These are phyloP conservation scores for Hypoxylon fragiforme DNA, from an alignment of 495 filamentous ascomycete species.

Conservation along the genomic window DNA sequence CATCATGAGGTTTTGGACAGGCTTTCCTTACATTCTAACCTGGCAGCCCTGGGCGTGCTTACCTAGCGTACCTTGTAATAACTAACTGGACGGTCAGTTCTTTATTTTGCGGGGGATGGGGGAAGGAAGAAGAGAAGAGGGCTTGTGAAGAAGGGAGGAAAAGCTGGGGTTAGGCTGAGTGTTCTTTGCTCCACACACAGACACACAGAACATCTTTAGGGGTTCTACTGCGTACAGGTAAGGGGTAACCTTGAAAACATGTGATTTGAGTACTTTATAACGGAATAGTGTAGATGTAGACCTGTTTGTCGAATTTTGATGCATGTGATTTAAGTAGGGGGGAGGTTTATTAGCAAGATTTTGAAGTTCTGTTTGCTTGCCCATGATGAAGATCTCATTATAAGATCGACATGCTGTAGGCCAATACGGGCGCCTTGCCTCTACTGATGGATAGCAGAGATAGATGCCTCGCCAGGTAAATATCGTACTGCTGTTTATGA, in stretches of 20 bases:
- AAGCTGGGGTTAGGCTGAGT: conserved; percentile 30
- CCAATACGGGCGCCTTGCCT: conserved; percentile 9
- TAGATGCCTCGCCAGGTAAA: conserved; percentile 20
- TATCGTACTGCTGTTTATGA: conserved; percentile 18
- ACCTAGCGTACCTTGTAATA: conserved; percentile 18
- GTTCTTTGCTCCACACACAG: conserved; percentile 19
- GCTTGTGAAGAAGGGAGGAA: conserved; percentile 1
- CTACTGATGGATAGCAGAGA: conserved; percentile 28
- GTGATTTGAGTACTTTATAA: too few species aligned
- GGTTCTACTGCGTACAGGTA: not conserved
- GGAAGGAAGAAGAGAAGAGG: too few species aligned
- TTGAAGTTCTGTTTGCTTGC: not conserved
- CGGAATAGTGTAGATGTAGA: too few species aligned
- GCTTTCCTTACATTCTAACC: too few species aligned
- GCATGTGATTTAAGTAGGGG: not conserved
- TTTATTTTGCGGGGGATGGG: conserved; percentile 30
- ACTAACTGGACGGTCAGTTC: conserved; percentile 1
- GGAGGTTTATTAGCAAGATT: not conserved
- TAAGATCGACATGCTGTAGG: too few species aligned
- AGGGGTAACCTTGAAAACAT: not conserved
- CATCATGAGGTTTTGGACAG: conserved; percentile 3
- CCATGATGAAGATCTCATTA: conserved; percentile 4
- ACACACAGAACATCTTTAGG: not conserved
- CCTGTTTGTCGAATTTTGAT: not conserved
- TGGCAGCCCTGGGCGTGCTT: too few species aligned